A percentile compares a stretch with the other conserved stretches of the same genome.
Evolutionary conservation across 345 rosid genomes (phyloP).

Genomic region (Dovyalis caffra): DNA sequence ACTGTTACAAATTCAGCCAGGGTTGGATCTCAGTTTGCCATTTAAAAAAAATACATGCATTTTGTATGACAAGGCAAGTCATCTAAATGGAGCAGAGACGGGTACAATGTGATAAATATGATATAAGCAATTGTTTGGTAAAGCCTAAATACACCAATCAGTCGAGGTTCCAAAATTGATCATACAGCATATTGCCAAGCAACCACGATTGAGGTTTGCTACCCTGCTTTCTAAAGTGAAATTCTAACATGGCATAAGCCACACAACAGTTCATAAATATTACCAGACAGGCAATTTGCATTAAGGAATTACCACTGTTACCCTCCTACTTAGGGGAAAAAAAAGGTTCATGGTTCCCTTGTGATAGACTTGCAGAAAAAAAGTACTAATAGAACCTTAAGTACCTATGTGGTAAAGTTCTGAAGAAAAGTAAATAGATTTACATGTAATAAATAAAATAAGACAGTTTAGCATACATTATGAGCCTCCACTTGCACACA

Average conservation of each 20-base stretch:
- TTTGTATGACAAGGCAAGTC: neutral
- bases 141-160: neutral
- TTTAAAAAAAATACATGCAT: conserved; percentile 4
- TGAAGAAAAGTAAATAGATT: neutral
- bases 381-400: neutral
- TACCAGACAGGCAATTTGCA: neutral
- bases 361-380: neutral
- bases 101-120: neutral
- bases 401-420: neutral
- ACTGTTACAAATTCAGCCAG: conserved; percentile 48
- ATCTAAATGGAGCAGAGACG: neutral
- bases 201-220: neutral
- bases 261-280: neutral
- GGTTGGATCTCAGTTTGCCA: conserved; percentile 17
- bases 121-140: neutral
- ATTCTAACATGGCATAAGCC: neutral
- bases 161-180: neutral
- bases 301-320: neutral
- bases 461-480: neutral
- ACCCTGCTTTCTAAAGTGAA: neutral
- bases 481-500: neutral
- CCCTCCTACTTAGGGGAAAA: neutral
- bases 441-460: neutral
- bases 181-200: neutral
- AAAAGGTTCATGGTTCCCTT: neutral